Percentiles rank a stretch among this genome's conserved stretches.
Conservation (phyloP, 2,329 filamentous ascomycete species). For the Beauveria caledonica region DNA sequence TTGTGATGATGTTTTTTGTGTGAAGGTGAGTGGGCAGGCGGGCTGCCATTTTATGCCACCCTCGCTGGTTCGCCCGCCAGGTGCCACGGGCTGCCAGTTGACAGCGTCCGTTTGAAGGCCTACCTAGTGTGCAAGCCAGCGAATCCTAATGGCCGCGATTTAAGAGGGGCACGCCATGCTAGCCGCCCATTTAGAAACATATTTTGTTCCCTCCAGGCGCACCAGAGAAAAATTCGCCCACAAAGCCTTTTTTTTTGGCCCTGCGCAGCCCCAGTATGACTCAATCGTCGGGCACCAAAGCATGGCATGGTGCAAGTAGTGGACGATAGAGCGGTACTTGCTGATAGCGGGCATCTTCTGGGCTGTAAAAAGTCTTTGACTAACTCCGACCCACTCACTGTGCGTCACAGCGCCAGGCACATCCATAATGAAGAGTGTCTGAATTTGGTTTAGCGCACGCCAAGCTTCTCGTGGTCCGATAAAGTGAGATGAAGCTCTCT, state of each 20-base stretch:
- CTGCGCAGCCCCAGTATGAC: conserved; percentile 7
- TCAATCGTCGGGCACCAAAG: conserved; percentile 9
- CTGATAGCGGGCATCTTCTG: not conserved
- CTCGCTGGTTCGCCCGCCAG: not conserved
- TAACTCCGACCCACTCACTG: not conserved
- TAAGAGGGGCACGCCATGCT: not conserved
- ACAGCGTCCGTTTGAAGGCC: too few relatives aligned
- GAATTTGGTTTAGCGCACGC: not conserved
- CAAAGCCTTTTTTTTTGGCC: not conserved
- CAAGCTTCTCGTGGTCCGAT: not conserved
- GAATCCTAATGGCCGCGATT: not conserved
- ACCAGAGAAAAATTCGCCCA: not conserved
- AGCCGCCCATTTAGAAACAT: not conserved
- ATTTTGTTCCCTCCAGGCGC: not conserved
- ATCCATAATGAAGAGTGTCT: conserved; percentile 6
- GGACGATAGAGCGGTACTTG: not conserved
- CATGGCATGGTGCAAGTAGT: not conserved
- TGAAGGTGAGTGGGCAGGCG: conserved; percentile 5
- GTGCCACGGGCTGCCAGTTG: too few relatives aligned
- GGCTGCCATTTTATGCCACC: conserved; percentile 2
- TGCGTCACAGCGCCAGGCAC: not conserved
- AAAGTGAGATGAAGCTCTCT: not conserved
- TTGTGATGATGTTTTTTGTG: conserved; percentile 13
- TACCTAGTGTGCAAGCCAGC: too few relatives aligned
- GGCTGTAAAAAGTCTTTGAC: not conserved